A percentile compares a stretch with the other conserved stretches of the same genome.
Evolutionary conservation across 2,329 filamentous ascomycete species (phyloP).

Genomic region (Botrytis paeoniae): DNA sequence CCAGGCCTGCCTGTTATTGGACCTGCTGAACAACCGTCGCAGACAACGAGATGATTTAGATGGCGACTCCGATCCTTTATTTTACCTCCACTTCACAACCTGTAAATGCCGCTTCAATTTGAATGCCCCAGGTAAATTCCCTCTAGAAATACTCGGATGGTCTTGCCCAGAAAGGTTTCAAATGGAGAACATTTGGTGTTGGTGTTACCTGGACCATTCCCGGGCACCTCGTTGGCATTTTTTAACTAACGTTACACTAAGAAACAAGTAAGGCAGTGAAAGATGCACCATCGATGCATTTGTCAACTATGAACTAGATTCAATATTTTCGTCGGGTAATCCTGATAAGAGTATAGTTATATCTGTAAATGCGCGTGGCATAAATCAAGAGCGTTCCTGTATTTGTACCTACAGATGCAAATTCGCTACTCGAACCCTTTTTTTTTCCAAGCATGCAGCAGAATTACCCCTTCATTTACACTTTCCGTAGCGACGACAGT

Average conservation of each 20-base stretch:
- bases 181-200: not conserved
- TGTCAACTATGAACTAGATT: not conserved
- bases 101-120: slow-evolving; percentile 3
- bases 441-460: not conserved
- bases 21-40: slow-evolving; percentile 4
- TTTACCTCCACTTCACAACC: not conserved
- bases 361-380: not conserved
- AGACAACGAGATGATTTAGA: not conserved
- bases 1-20: slow-evolving; percentile 10
- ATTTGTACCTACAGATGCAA: not conserved
- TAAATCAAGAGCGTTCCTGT: not conserved
- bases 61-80: not conserved
- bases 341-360: slow-evolving; percentile 2
- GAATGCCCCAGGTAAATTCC: not conserved
- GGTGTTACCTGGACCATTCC: not conserved
- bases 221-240: slow-evolving; percentile 15
- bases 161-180: slow-evolving; percentile 8
- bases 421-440: slow-evolving; percentile 1
- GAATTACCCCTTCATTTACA: slow-evolving; percentile 10
- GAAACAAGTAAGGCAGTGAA: slow-evolving; percentile 7
- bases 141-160: not conserved
- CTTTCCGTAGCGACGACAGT: slow-evolving; percentile 6
- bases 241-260: slow-evolving; percentile 14
- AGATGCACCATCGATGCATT: slow-evolving; percentile 1
- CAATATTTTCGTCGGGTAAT: slow-evolving; percentile 4